Evolutionary conservation across 768 basidiomycete species (phyloP).

Genomic region (Serendipita indica): DNA sequence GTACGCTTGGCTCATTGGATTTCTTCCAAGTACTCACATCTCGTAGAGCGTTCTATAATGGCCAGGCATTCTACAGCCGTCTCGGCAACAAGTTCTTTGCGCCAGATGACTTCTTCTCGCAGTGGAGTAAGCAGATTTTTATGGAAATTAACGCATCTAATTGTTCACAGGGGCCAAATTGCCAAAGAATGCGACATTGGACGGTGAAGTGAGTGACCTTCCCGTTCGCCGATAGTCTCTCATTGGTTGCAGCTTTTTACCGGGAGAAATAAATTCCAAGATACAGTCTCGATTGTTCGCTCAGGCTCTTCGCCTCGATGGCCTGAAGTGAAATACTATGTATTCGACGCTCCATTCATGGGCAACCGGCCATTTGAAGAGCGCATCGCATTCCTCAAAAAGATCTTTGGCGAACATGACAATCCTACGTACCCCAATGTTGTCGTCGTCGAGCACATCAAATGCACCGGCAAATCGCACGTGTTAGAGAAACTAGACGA

Average conservation of each 20-base stretch:
- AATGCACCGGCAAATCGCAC: conserved; percentile 32
- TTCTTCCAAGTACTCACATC: background rate
- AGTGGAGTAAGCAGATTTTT: conserved; percentile 24
- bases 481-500: conserved; percentile 40
- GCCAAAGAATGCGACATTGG: conserved; percentile 39
- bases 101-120: conserved; percentile 40
- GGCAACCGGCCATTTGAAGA: conserved; percentile 36
- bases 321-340: conserved; percentile 40
- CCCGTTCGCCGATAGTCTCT: background rate
- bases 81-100: conserved; percentile 44
- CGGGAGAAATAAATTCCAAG: conserved; percentile 42
- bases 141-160: background rate
- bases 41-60: conserved; percentile 37
- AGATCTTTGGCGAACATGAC: conserved; percentile 27
- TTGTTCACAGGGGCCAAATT: conserved; percentile 26
- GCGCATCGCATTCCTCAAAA: conserved; percentile 30
- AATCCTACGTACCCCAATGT: conserved; percentile 22
- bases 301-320: conserved; percentile 38
- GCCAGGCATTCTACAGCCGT: conserved; percentile 37
- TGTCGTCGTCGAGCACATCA: conserved; percentile 34
- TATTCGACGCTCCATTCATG: conserved; percentile 45
- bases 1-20: conserved; percentile 21
- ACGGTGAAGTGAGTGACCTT: conserved; percentile 29
- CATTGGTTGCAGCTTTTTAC: conserved; percentile 28
- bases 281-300: conserved; percentile 40